phyloP scores from a whole-genome alignment of 495 filamentous ascomycete genomes.

The Massariosphaeria phaeospora region DNA sequence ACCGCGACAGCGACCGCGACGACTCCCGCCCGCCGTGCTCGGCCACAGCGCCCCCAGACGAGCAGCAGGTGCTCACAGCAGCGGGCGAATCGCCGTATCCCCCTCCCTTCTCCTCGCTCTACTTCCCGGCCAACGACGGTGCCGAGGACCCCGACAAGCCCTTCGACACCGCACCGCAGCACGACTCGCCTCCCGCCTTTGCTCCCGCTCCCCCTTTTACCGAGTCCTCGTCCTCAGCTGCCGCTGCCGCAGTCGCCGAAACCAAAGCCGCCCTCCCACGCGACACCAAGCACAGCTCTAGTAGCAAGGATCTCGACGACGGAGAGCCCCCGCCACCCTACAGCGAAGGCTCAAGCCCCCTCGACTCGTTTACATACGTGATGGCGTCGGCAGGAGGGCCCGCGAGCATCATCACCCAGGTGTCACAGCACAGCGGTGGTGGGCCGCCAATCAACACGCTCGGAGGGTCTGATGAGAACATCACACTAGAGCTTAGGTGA shows the following conservation, averaged over 20 bases:
- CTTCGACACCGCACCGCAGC: slow-evolving; percentile 46
- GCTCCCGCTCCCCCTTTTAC: slow-evolving; percentile 40
- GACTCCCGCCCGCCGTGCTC: slow-evolving; percentile 59
- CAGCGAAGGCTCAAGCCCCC: slow-evolving; percentile 85
- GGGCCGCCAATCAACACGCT: slow-evolving; percentile 78
- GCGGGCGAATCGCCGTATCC: slow-evolving; percentile 50
- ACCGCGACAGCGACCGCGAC: slow-evolving; percentile 15
- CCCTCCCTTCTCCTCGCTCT: slow-evolving; percentile 63
- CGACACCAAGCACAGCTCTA: slow-evolving; percentile 70
- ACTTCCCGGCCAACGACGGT: slow-evolving; percentile 43
- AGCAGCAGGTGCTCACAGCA: slow-evolving; percentile 43
- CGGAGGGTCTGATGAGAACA: slow-evolving; percentile 93
- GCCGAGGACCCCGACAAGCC: slow-evolving; percentile 49
- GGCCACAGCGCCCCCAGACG: slow-evolving; percentile 11
- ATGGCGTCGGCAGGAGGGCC: slow-evolving; percentile 97
- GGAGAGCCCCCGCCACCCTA: slow-evolving; percentile 93
- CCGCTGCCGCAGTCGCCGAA: slow-evolving; percentile 58
- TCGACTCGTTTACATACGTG: slow-evolving; percentile 90
- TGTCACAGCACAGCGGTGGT: slow-evolving; percentile 88
- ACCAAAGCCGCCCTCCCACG: slow-evolving; percentile 77
- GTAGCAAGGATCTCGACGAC: slow-evolving; percentile 69
- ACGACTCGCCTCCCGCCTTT: slow-evolving; percentile 52
- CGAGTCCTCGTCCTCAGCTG: slow-evolving; percentile 38
- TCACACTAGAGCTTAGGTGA: slow-evolving; percentile 90
- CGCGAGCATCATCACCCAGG: slow-evolving; percentile 97